Conservation (phyloP, 1,139 yeast genomes). For the Hemisphaericaspora lyxosophila region DNA sequence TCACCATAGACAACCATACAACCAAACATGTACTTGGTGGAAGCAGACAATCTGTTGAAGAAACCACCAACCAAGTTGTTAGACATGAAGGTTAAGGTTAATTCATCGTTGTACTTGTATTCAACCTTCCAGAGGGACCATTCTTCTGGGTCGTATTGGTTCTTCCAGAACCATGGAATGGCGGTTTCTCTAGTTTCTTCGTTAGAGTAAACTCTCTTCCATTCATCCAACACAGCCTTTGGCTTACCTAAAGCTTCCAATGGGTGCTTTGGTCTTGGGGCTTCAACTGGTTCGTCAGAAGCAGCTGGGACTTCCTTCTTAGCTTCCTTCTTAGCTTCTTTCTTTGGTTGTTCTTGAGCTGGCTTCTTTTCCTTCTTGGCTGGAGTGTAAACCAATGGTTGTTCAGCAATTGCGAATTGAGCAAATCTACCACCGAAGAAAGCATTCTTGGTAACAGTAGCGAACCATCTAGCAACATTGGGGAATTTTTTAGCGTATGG, state of each 20-base stretch:
- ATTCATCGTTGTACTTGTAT: constrained; percentile 97
- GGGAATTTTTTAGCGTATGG: constrained; percentile 80
- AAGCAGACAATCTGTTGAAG: constrained; percentile 91
- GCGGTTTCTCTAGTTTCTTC: constrained; percentile 94
- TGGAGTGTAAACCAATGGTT: constrained; percentile 65
- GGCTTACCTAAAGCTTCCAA: constrained; percentile 77
- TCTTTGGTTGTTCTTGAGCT: constrained; percentile 17
- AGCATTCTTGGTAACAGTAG: constrained; percentile 61
- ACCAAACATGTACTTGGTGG: constrained; percentile 93
- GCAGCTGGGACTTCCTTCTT: constrained; percentile 38
- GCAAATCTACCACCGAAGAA: constrained; percentile 43
- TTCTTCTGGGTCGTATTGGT: constrained; percentile 85
- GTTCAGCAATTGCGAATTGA: constrained; percentile 58
- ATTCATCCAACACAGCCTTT: constrained; percentile 76
- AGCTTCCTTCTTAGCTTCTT: constrained; percentile 20
- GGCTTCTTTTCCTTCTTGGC: constrained; percentile 77
- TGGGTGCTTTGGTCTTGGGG: constrained; percentile 86
- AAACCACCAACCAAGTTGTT: constrained; percentile 98
- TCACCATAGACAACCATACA: constrained; percentile 93
- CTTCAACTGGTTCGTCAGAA: constrained; percentile 44
- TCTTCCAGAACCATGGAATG: constrained; percentile 95
- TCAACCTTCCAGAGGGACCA: constrained; percentile 95
- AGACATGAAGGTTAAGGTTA: constrained; percentile 95
- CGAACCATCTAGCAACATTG: constrained; percentile 79
- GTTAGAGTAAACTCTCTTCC: constrained; percentile 97